These are phyloP conservation scores for Bruguiera hainesii DNA, from an alignment of 441 rosid species.

Conservation along the genomic window DNA sequence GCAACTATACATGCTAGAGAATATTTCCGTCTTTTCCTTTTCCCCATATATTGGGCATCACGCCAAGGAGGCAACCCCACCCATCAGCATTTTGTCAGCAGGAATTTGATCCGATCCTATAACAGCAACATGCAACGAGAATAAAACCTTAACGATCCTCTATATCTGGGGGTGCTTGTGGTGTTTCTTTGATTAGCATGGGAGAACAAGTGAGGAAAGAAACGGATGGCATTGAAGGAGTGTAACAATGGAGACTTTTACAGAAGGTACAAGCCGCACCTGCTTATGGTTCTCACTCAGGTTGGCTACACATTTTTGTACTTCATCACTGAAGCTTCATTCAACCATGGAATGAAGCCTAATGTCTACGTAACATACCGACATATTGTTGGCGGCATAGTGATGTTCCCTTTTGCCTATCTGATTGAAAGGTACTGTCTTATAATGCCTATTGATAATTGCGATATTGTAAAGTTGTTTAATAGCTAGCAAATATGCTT, in stretches of 20 bases:
- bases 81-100: too few relatives aligned
- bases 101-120: constrained; percentile 31
- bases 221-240: constrained; percentile 12
- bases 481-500: background rate
- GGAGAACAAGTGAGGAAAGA: background rate
- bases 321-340: constrained; percentile 46
- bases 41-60: background rate
- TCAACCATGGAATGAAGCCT: constrained; percentile 55
- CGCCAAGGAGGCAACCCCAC: background rate
- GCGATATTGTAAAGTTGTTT: background rate
- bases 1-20: constrained; percentile 4
- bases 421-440: constrained; percentile 49
- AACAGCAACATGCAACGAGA: constrained; percentile 22
- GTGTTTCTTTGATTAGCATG: constrained; percentile 2
- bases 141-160: constrained; percentile 2
- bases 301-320: constrained; percentile 52
- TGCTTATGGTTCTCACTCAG: constrained; percentile 51
- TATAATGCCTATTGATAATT: background rate
- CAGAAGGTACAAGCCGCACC: constrained; percentile 47
- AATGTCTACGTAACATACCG: constrained; percentile 65
- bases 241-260: background rate
- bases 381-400: constrained; percentile 41
- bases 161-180: constrained; percentile 5
- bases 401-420: constrained; percentile 58
- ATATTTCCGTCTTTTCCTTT: constrained; percentile 7